phyloP scores from a whole-genome alignment of 805 yeast species.

The Zygosaccharomyces gambellarensis region DNA sequence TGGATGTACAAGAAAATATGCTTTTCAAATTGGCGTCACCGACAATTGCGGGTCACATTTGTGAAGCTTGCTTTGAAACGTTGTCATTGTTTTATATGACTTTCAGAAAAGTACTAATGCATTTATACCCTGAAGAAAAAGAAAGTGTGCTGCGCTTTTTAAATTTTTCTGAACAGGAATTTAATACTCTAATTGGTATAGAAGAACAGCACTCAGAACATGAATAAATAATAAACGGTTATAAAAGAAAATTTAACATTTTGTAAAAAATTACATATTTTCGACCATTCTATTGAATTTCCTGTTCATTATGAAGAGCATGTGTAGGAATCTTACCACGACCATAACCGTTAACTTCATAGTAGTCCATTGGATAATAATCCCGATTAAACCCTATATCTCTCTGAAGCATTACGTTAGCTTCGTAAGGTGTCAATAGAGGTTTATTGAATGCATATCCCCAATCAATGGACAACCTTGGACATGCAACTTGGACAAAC shows the following conservation, averaged over 20 bases:
- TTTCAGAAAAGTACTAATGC: slow-evolving; percentile 34
- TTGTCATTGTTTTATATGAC: slow-evolving; percentile 43
- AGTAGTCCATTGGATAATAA: slow-evolving; percentile 94
- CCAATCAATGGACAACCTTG: slow-evolving; percentile 95
- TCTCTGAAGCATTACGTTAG: slow-evolving; percentile 78
- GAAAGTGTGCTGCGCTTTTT: slow-evolving; percentile 24
- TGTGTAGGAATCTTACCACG: slow-evolving; percentile 67
- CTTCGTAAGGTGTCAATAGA: slow-evolving; percentile 89
- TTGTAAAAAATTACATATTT: too few species aligned
- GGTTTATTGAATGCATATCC: slow-evolving; percentile 96
- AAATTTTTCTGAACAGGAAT: slow-evolving; percentile 39
- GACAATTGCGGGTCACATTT: slow-evolving; percentile 50
- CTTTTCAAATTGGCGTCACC: slow-evolving; percentile 63
- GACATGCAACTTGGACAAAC: slow-evolving; percentile 96
- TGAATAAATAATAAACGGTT: neutral
- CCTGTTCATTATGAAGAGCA: slow-evolving; percentile 10
- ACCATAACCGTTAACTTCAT: slow-evolving; percentile 85
- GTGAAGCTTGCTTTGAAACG: slow-evolving; percentile 44
- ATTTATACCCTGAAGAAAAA: slow-evolving; percentile 32
- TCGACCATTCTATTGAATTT: neutral
- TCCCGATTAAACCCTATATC: slow-evolving; percentile 61
- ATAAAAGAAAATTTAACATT: neutral
- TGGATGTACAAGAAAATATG: slow-evolving; percentile 52
- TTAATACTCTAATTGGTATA: slow-evolving; percentile 69
- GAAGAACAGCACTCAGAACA: slow-evolving; percentile 33